Conservation (phyloP, 1,284 basidiomycete species). For the Cutaneotrichosporon cutaneum region DNA sequence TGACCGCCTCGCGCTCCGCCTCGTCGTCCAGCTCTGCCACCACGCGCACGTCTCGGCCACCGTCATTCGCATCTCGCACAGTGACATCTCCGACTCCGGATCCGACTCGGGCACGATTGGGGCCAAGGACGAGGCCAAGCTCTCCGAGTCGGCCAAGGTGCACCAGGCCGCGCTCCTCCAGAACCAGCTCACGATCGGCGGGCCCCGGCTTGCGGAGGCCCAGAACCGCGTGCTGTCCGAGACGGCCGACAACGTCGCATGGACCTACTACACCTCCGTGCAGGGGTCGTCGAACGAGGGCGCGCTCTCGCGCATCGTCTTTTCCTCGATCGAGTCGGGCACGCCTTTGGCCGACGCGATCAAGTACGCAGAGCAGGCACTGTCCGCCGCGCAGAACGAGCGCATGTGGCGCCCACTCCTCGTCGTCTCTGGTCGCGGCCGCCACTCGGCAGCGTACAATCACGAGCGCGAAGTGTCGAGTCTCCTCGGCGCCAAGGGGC, state of each 20-base stretch:
- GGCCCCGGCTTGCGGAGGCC: conserved; percentile 31
- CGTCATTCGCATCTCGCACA: conserved; percentile 60
- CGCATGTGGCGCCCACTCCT: conserved; percentile 59
- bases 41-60: conserved; percentile 66
- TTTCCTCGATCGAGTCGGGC: conserved; percentile 36
- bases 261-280: conserved; percentile 45
- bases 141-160: conserved; percentile 35
- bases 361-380: conserved; percentile 57
- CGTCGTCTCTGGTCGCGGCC: conserved; percentile 67
- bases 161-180: conserved; percentile 47
- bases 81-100: conserved; percentile 44
- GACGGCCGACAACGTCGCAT: conserved; percentile 54
- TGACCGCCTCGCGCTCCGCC: conserved; percentile 75
- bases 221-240: conserved; percentile 46
- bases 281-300: conserved; percentile 20
- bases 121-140: conserved; percentile 26
- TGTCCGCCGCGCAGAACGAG: conserved; percentile 56
- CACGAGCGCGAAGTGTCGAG: conserved; percentile 61
- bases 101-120: conserved; percentile 50
- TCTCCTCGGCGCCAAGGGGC: conserved; percentile 62
- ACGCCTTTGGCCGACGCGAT: conserved; percentile 56
- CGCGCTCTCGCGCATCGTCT: conserved; percentile 36
- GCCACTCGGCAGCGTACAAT: conserved; percentile 65
- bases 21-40: conserved; percentile 73
- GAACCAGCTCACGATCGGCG: conserved; percentile 47